Base-by-base conservation (phyloP, 371 early-diverging fungal genomes). In the Smittium culicis region DNA sequence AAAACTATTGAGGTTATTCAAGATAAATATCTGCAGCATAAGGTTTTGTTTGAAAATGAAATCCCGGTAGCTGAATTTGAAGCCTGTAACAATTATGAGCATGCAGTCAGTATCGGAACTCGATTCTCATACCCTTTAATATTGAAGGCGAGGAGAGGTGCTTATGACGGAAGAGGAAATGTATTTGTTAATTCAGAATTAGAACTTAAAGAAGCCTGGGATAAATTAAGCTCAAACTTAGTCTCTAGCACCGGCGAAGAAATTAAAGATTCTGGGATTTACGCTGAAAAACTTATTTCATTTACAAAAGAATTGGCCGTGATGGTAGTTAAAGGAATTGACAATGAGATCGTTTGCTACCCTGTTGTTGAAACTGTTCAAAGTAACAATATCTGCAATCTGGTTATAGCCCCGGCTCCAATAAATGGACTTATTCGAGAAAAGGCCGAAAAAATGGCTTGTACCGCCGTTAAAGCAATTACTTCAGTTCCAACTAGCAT, bases 131-230 rank as follows among this genome's bases (percentile, higher is more conserved):
- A 85, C 69, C 98, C 98, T 1, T 79, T 94, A 68, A 93, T 97
- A 91, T 83, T 97, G 57, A 97, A 97, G 77, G 83, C 89, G 67
- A 89, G 88, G 73, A 87, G 87, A 1, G 76, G 89, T 71, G 96
- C 98, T n/a, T 97, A 97, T 73, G 98, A 97, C 69, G 95, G 95
- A 30, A 84, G 88, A 54, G 98, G 98, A 0, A 97, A 97, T 79
- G 74, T 78, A 54, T 88, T 93, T 0, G 85, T 94, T 29, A 80
- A 82, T 54, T 75, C 79, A 2, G 83, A 79, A 29, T 72, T 64
- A 16, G 93, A 94, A 64, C 77, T 89, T 32, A 74, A 79, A 1
- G 71, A 74, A 5, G 91, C 89, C 0, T 77, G 85, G 32, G 78
- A 82, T 29, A 74, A 82, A 8, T 78, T 79, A 54, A 80, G 82